Evolutionary conservation across 2,329 filamentous ascomycete species (phyloP).

Genomic region (Colletotrichum tropicicola): DNA sequence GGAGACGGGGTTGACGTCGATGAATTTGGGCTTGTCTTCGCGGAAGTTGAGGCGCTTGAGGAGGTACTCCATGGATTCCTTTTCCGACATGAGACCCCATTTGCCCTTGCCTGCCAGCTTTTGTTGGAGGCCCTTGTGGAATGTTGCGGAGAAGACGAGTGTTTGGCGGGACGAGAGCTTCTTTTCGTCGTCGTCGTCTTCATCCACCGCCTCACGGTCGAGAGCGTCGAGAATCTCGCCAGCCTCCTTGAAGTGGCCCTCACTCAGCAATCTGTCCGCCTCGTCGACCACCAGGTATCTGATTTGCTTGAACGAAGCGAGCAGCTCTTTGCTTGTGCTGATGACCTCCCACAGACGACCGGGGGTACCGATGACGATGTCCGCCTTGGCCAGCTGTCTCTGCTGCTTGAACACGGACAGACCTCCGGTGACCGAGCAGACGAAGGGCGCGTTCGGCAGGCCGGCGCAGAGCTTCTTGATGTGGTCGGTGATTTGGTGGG

Average conservation of each 20-base stretch:
- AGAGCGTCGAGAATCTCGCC: conserved; percentile 86
- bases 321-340: conserved; percentile 75
- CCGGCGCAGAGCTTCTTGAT: conserved; percentile 77
- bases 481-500: conserved; percentile 89
- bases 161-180: conserved; percentile 73
- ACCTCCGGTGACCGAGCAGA: conserved; percentile 93
- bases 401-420: conserved; percentile 96
- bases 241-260: conserved; percentile 95
- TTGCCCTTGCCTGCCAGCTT: conserved; percentile 85
- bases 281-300: conserved; percentile 92
- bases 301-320: conserved; percentile 76
- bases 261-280: conserved; percentile 88
- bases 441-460: conserved; percentile 68
- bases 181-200: conserved; percentile 56
- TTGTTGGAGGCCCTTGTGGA: conserved; percentile 89
- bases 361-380: conserved; percentile 93
- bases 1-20: conserved; percentile 88
- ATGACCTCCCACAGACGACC: conserved; percentile 95
- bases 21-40: conserved; percentile 84
- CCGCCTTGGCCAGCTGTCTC: conserved; percentile 81
- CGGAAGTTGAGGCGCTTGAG: conserved; percentile 90
- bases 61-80: conserved; percentile 91
- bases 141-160: conserved; percentile 95
- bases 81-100: conserved; percentile 65
- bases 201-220: conserved; percentile 74